Evolutionary conservation across 2,329 filamentous ascomycete genomes (phyloP).

Genomic region (Aspergillus thermomutatus): DNA sequence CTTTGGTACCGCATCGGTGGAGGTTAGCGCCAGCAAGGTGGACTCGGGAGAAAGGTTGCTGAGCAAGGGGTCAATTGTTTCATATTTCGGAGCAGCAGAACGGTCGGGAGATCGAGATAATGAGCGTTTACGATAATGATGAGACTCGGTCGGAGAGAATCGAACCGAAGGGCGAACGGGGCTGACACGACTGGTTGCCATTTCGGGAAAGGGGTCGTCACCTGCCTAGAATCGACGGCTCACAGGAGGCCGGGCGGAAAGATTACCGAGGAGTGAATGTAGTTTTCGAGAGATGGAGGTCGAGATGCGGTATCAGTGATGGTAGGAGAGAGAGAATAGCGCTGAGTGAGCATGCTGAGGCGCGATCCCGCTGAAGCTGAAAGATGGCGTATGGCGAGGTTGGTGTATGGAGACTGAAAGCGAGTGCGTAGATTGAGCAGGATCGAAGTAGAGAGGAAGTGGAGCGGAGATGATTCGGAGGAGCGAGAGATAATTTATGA

Average conservation of each 20-base stretch:
- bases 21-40: slow-evolving; percentile 50
- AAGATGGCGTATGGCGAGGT: slow-evolving; percentile 4
- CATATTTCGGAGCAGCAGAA: slow-evolving; percentile 32
- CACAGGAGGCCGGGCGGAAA: slow-evolving; percentile 17
- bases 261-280: slow-evolving; percentile 8
- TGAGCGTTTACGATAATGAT: slow-evolving; percentile 29
- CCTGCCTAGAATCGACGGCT: slow-evolving; percentile 8
- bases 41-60: slow-evolving; percentile 53
- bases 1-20: slow-evolving; percentile 39
- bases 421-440: not conserved
- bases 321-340: slow-evolving; percentile 22
- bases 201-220: slow-evolving; percentile 22
- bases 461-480: not conserved
- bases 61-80: slow-evolving; percentile 47
- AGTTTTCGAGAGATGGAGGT: slow-evolving; percentile 26
- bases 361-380: slow-evolving; percentile 20
- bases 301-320: slow-evolving; percentile 22
- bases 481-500: not conserved
- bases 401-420: not conserved
- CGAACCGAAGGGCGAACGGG: slow-evolving; percentile 27
- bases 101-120: slow-evolving; percentile 39
- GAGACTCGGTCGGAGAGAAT: slow-evolving; percentile 24
- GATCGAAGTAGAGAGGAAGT: not conserved
- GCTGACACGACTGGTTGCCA: slow-evolving; percentile 31
- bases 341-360: slow-evolving; percentile 37